A percentile compares a stretch with the other conserved stretches of the same genome.
Conservation (phyloP, 768 basidiomycete genomes). For the Pholiota molesta region DNA sequence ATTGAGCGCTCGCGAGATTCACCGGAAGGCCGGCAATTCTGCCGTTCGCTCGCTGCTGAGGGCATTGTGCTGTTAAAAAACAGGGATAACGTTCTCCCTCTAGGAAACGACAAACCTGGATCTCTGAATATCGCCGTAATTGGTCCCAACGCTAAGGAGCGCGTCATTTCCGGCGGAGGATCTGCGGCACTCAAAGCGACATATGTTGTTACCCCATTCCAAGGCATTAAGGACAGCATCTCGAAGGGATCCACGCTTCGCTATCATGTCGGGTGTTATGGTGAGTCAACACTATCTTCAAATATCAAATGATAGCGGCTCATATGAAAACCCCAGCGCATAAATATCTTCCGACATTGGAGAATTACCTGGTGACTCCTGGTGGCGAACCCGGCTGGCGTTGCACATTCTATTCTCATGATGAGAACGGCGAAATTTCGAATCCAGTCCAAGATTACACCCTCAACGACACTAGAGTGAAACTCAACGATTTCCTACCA, state of each 20-base stretch:
- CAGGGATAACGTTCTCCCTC: conserved; percentile 53
- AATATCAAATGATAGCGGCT: conserved; percentile 1
- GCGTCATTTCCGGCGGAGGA: conserved; percentile 75
- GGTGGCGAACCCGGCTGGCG: conserved; percentile 62
- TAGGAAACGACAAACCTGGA: conserved; percentile 31
- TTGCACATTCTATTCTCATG: conserved; percentile 64
- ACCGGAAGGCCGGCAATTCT: conserved; percentile 52
- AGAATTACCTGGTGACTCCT: conserved; percentile 54
- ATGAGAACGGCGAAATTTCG: conserved; percentile 47
- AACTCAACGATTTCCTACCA: conserved; percentile 70
- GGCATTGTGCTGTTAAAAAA: conserved; percentile 74
- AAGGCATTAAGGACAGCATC: conserved; percentile 56
- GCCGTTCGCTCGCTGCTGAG: conserved; percentile 59
- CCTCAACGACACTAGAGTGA: conserved; percentile 61
- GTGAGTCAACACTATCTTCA: conserved; percentile 33
- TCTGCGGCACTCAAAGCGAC: conserved; percentile 73
- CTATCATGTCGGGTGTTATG: conserved; percentile 68
- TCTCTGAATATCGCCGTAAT: conserved; percentile 61
- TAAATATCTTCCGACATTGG: conserved; percentile 73
- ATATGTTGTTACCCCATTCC: conserved; percentile 66
- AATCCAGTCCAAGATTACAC: conserved; percentile 49
- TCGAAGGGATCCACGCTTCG: conserved; percentile 51
- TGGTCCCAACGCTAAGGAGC: conserved; percentile 68
- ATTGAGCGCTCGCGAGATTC: conserved; percentile 58
- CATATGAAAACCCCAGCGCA: conserved; percentile 43